Evolutionary conservation across 495 filamentous ascomycete genomes (phyloP), one percentile per base, ranked within the genome.

Genomic region (Usnea hakonensis): DNA sequence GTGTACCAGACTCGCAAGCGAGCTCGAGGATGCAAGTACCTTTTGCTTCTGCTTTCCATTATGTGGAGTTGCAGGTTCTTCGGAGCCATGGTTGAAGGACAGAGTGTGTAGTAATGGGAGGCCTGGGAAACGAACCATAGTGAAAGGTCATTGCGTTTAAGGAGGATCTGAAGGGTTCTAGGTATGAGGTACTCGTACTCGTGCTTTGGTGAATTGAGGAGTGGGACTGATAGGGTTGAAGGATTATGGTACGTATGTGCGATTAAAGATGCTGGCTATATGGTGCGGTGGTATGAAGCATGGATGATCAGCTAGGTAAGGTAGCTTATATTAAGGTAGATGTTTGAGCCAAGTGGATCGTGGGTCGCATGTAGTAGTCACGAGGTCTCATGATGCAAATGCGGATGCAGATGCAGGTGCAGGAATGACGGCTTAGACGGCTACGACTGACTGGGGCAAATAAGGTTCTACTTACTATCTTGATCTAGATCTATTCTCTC

Each of bases 1-100:
- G 26, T 64, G 61, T 35, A 68, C 19, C 44, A 70, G 56, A 48
- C 53, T 64, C 16, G 64, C 61, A 28, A 70, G 46, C 4, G 68
- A 68, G 38, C 54, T 59, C 21, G 65, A 56, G 7, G 66, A 44
- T 11, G 55, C 44, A 10, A 59, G 56, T 28, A 26, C n/a, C 13
- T 55, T 57, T 40, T 53, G 60, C 35, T 35, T 38, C 32, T 54
- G 57, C 11, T 53, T 46, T 9, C 35, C 44, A 28, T 40, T 23
- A 37, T 52, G 33, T 7, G 26, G 38, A 2, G 56, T 19, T 0
- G 10, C 26, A 21, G 58, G 3, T 38, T 33, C 46, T 7, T 52
- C 38, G 26, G n/a, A 14, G 33, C 57, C 62, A 62, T 67, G 58
- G 9, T 43, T 36, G 13, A 62, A 21, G 28, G 30, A 56, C 30